Evolutionary conservation across 306 rosid species (phyloP).

Genomic region (Trichosanthes truncata): DNA sequence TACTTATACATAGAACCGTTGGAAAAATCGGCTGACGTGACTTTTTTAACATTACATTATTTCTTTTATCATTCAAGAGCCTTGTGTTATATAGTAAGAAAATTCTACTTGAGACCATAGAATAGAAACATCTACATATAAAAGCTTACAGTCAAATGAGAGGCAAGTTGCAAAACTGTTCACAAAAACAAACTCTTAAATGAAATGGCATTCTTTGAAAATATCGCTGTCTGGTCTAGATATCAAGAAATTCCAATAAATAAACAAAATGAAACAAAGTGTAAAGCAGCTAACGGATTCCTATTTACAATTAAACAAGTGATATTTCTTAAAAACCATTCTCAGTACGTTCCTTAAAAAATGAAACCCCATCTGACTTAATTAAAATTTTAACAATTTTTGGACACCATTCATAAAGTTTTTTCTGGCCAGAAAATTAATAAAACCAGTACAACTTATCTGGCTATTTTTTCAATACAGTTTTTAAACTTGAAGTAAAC

Average conservation of each 20-base stretch:
- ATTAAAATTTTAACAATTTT: background rate
- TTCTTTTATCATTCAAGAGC: background rate
- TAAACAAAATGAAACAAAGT: background rate
- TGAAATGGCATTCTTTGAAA: background rate
- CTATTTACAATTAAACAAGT: background rate
- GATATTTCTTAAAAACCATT: background rate
- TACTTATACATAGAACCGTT: background rate
- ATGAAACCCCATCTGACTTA: background rate
- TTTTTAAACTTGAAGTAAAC: background rate
- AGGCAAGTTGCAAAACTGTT: background rate
- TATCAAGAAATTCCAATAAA: background rate
- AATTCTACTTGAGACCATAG: background rate
- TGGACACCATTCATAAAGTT: background rate
- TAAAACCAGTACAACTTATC: background rate
- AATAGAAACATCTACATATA: background rate
- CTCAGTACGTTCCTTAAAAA: background rate
- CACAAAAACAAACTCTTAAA: background rate
- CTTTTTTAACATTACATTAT: background rate
- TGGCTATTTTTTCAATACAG: background rate
- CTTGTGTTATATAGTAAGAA: background rate
- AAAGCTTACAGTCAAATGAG: background rate
- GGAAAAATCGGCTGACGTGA: background rate
- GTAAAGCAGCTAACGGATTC: background rate
- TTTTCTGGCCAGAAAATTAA: background rate
- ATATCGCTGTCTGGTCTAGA: background rate